Base-by-base conservation (phyloP, 2,329 filamentous ascomycete genomes). In the Aspergillus uvarum region DNA sequence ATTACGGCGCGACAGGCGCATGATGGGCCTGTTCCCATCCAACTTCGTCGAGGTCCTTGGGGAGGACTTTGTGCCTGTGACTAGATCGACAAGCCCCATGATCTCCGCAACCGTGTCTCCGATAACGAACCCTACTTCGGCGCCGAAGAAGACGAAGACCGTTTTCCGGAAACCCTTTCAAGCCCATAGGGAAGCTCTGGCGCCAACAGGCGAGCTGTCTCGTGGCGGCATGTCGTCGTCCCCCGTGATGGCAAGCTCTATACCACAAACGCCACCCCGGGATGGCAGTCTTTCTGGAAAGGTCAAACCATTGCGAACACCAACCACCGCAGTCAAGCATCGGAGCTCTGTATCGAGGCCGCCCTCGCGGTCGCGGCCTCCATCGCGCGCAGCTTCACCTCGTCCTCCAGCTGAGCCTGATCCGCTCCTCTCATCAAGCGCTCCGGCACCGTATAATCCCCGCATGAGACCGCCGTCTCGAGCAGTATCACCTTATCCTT, bases 1-100 rank as follows among this genome's bases (percentile, higher is more conserved):
- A 64, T 79, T 99, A 72, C 91, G 89, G 72, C 87, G 95, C 68
- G 95, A 99, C 78, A 89, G 90, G 75, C 87, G 93, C 71, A 92
- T 94, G 70, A 89, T 97, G 70, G 95, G 95, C 56, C 82, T 95
- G 21, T 99, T 99, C 72, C 95, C 95, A 0, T 97, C 93, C 70
- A 99, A 99, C 79, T 99, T 99, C 72, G 95, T 99, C 72, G 87
- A 96, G 74, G 85, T 99, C 5, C 84, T 99, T 32, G 89, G 91
- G 58, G 87, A 95, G 61, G 86, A 87, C 74, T 98, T 96, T 74
- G 88, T 91, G 59, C 95, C 95, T 16, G 76, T 80, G 61, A 81
- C 74, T 64, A 75, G 81, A 22, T 76, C 77, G 31, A 75, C 80
- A 63, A 79, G 80, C 64, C 76, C 85, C 66, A 77, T 92, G 77